A percentile compares a stretch with the other conserved stretches of the same genome.
phyloP scores from a whole-genome alignment of 331 rosid species.

The Rosa hybrid region DNA sequence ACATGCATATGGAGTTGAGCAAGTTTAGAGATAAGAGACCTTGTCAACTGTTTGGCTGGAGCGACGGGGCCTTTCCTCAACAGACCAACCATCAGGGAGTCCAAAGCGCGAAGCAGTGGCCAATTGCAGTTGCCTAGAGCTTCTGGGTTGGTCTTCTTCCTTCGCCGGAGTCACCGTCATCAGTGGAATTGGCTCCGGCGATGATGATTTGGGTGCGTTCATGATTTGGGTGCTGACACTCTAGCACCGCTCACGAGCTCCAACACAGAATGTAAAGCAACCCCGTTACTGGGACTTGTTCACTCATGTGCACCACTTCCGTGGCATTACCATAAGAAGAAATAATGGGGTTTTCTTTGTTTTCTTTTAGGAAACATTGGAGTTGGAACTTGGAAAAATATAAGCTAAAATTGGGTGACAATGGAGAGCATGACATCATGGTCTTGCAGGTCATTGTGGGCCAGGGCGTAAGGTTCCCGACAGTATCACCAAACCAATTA shows the following conservation, averaged over 20 bases:
- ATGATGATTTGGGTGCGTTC: constrained; percentile 2
- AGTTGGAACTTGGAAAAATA: not conserved
- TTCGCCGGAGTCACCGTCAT: not conserved
- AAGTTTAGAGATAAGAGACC: constrained; percentile 24
- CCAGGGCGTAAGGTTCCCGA: constrained; percentile 61
- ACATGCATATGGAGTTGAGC: not conserved
- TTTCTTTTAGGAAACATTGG: not conserved
- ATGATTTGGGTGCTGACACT: not conserved
- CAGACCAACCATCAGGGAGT: constrained; percentile 53
- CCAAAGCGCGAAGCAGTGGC: constrained; percentile 19
- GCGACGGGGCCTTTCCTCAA: constrained; percentile 41
- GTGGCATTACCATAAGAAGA: not conserved
- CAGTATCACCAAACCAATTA: constrained; percentile 60
- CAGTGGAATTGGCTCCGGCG: constrained; percentile 17
- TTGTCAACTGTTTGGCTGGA: constrained; percentile 34
- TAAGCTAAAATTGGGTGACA: not conserved
- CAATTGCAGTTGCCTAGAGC: constrained; percentile 22
- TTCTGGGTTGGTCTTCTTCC: not conserved
- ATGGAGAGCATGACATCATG: constrained; percentile 68
- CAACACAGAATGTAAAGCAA: not conserved
- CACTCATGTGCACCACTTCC: not conserved
- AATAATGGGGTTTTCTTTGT: not conserved
- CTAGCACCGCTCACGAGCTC: not conserved
- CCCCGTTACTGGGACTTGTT: not conserved
- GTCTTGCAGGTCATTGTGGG: constrained; percentile 82